phyloP scores from a whole-genome alignment of 179 eudicot species.

The Dionaea muscipula region DNA sequence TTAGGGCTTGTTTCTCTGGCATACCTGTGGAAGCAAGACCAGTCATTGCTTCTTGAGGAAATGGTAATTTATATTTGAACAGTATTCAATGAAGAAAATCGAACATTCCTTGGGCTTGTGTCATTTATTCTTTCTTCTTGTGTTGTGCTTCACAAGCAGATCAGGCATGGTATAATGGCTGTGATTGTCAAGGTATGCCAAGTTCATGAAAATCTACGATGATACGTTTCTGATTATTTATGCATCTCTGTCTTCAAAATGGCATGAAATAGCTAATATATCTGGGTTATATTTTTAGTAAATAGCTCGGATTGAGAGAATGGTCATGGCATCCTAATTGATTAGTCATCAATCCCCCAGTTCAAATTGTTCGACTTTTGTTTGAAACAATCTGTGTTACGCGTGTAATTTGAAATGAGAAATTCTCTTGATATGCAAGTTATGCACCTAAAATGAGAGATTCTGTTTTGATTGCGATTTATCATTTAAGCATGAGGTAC shows the following conservation, averaged over 20 bases:
- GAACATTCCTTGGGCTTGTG: not conserved
- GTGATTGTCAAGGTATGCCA: conserved; percentile 65
- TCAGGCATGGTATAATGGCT: conserved; percentile 52
- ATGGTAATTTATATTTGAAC: conserved; percentile 40
- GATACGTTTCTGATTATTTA: not conserved
- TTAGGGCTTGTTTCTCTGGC: conserved; percentile 91
- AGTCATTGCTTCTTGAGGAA: conserved; percentile 64
- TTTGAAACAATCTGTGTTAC: too few relatives aligned
- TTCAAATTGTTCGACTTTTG: too few relatives aligned
- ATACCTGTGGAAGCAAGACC: conserved; percentile 90
- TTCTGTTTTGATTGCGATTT: too few relatives aligned
- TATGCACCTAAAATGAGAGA: too few relatives aligned
- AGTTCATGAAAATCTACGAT: not conserved
- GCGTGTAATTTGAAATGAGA: too few relatives aligned
- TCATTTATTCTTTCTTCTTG: conserved; percentile 13
- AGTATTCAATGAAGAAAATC: not conserved
- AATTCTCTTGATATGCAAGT: too few relatives aligned
- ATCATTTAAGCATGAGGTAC: too few relatives aligned
- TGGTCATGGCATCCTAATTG: too few relatives aligned
- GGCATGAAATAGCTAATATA: too few relatives aligned
- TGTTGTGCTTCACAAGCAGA: conserved; percentile 31
- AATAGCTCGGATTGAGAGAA: too few relatives aligned
- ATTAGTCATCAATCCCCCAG: too few relatives aligned
- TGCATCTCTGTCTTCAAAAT: not conserved
- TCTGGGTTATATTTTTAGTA: too few relatives aligned